Evolutionary conservation across 2,329 filamentous ascomycete genomes (phyloP), one percentile per base, ranked within the genome.

Genomic region (Diatrype stigma): DNA sequence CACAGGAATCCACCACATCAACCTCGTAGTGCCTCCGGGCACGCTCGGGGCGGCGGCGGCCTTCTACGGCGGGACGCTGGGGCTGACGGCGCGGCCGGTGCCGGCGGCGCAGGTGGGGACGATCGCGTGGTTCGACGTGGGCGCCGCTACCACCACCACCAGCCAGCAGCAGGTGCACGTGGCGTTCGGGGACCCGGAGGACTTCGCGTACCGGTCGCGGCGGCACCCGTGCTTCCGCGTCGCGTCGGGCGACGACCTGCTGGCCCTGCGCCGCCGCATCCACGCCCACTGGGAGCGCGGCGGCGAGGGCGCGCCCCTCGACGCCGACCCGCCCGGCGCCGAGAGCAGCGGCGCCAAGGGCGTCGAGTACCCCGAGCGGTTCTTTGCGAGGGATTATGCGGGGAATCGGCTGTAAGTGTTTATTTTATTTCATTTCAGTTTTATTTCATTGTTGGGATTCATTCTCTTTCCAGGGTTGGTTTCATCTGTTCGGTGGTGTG

Each of bases 81-180:
- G 80, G 12, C 71, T 86, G 5, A 74, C 67, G 4, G 65, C 75
- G 2, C 70, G 75, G 3, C 63, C 76, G 1, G 82, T 85, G 0
- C 82, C 82, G 0, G 65, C 67, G 2, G 61, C 75, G 1, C 80
- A 84, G 58, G 71, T 68, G 47, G 74, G 71, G 14, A 73, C 67
- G 1, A 67, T 85, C 1, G 73, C 77, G 8, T 86, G 82, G 81
- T 83, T 85, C 68, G 78, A 85, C 59, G 78, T 85, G 50, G 78
- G 68, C 2, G 71, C 72, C 2, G 65, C 65, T 6, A 73, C 26
- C 26, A 10, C 26, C 6, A 30, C 26, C 26, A 30, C 6, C 26
- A 30, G 26, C 26, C 26, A 75, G 2, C 80, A 84, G 60, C 79
- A 84, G 66, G 70, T 85, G 14, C 80, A 84, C 59, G 65, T 84